Base-by-base conservation (phyloP, 2,329 filamentous ascomycete species). In the Chaetomiaceae sp. region DNA sequence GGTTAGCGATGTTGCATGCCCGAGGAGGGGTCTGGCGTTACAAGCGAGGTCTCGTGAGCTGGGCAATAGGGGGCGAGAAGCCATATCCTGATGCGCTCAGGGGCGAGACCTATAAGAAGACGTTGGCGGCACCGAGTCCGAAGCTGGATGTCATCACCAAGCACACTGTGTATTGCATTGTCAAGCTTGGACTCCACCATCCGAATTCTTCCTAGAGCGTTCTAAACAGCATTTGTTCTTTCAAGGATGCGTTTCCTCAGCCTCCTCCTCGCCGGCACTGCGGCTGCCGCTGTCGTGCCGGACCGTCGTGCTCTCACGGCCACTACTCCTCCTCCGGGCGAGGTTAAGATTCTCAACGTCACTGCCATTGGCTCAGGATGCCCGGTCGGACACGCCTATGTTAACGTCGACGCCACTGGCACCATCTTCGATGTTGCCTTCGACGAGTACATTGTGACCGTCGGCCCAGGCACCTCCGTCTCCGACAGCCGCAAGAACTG, bases 361-460 rank as follows among this genome's bases (percentile, higher is more conserved):
- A 61, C 50, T 19, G 64, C 61, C 58, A 63, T 62, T 39, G 59
- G 63, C 34, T 59, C 60, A 12, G 62, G 59, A 48, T 63, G 61
- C 57, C 61, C 60, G 17, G 58, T 51, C 8, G 62, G 62, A 47
- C 57, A 61, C 50, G 61, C 62, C 47, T 61, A 54, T 31, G 61
- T 64, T 40, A 64, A 60, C 17, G 51, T 64, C 47, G 60, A 64
- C 42, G 55, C 59, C 22, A 63, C 61, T 1, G 57, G 59, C 39
- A 63, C 61, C 59, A 61, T 61, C 50, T 62, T 66, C 43, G 61
- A 66, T 55, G 66, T 67, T 39, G 62, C 65, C 53, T 64, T 67
- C 55, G 63, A 67, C 55, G 59, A 64, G 53, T 60, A 60, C 15
- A 59, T 61, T 46, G 61, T 66, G 39, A 62, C 62, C 29, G 57